Base-by-base conservation (phyloP, 306 rosid species). In the Vigna radiata region DNA sequence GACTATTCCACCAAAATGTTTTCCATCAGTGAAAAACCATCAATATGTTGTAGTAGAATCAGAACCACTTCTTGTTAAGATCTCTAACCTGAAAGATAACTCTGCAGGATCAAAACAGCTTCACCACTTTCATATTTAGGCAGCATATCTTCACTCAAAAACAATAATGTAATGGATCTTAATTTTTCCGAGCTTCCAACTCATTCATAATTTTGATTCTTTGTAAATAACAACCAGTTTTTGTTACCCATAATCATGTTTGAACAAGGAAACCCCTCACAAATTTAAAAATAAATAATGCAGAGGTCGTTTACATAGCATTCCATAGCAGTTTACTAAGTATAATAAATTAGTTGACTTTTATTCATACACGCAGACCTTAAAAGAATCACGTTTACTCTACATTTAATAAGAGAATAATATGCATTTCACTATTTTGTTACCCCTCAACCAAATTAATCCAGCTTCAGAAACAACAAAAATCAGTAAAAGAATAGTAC, bases 401-500 rank as follows among this genome's bases (percentile, higher is more conserved):
- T 27, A 25, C 18, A 27, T 27, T 59, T 59, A 17, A 27, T 1
- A 19, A 13, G 65, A 59, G 65, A 59, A 59, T 14, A 5, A 59
- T 14, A 56, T 12, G 36, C 8, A 12, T 41, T 41, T 8, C 25
- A 41, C 46, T 41, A 8, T 25, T 59, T 21, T 11, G 14, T 55
- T 56, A 73, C 14, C 59, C 25, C 12, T 72, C 72, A 72, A 58
- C 15, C n/a, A 79, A 75, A 54, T 74, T 1, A 56, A n/a, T 19
- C 27, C 48, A 62, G 25, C 33, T 36, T 3, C 25, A 49, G 43
- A 68, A 6, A 70, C 15, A 64, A 61, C 2, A 36, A 41, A 41
- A 41, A 71, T 5, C n/a, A 66, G 7, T 15, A 49, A 9, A 73
- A 43, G 25, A 23, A 33, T 77, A 77, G 7, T 61, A 90, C 96